phyloP scores from a whole-genome alignment of 2,329 filamentous ascomycete species.

The Endoconidiophora laricicola region DNA sequence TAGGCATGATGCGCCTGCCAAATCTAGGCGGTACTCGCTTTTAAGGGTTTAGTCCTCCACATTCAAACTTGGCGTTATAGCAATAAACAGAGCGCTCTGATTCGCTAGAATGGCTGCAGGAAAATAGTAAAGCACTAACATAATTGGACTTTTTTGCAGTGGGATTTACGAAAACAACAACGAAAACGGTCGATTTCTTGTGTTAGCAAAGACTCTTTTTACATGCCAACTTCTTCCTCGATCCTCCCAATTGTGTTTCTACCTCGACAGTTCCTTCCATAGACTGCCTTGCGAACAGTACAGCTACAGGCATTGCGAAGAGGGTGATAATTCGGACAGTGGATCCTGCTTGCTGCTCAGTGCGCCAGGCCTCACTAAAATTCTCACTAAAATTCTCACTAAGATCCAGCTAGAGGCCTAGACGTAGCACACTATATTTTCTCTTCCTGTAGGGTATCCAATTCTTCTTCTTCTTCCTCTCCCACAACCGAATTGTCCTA shows the following conservation, averaged over 20 bases:
- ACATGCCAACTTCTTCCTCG: too few relatives aligned
- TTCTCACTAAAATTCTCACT: background rate
- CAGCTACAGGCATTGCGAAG: too few relatives aligned
- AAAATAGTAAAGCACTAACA: background rate
- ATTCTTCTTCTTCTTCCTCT: slow-evolving; percentile 5
- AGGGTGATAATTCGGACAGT: too few relatives aligned
- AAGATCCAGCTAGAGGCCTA: background rate
- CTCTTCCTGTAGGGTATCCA: background rate
- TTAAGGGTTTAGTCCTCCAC: background rate
- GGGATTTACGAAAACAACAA: too few relatives aligned
- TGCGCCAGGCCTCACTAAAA: too few relatives aligned
- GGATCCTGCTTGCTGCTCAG: too few relatives aligned
- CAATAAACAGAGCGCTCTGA: background rate
- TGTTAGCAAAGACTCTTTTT: too few relatives aligned
- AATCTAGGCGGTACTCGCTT: background rate
- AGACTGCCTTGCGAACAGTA: too few relatives aligned
- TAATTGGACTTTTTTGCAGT: slow-evolving; percentile 1
- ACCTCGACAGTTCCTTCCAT: too few relatives aligned
- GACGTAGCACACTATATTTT: background rate
- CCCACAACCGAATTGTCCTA: slow-evolving; percentile 1
- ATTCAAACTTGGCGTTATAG: background rate
- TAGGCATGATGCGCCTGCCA: background rate
- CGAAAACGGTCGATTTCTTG: too few relatives aligned
- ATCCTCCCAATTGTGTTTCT: too few relatives aligned
- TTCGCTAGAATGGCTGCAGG: background rate